These are phyloP conservation scores for Serpula lacrymans DNA, from an alignment of 768 basidiomycete genomes.

Conservation along the genomic window DNA sequence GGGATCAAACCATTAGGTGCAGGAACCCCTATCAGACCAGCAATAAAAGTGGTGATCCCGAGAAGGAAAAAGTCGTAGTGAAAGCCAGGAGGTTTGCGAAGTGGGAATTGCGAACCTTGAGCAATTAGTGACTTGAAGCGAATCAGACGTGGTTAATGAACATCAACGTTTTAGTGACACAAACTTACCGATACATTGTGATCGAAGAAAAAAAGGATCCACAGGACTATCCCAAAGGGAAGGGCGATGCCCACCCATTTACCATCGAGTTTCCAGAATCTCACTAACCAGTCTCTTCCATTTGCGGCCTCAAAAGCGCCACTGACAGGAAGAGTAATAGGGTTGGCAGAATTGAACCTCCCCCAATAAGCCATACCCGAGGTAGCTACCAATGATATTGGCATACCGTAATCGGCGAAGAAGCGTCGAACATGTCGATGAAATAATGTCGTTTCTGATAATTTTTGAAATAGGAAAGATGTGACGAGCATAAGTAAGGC, in stretches of 20 bases:
- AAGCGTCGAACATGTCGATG: slow-evolving; percentile 74
- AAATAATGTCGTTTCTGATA: slow-evolving; percentile 63
- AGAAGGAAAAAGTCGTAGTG: slow-evolving; percentile 90
- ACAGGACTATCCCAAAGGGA: slow-evolving; percentile 86
- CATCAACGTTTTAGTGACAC: not conserved
- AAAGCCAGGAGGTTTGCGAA: slow-evolving; percentile 87
- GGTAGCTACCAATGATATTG: slow-evolving; percentile 72
- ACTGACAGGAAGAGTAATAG: slow-evolving; percentile 64
- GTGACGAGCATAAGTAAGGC: slow-evolving; percentile 74
- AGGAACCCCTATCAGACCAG: slow-evolving; percentile 81
- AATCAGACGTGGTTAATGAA: slow-evolving; percentile 2
- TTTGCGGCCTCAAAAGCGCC: slow-evolving; percentile 68
- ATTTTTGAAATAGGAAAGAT: slow-evolving; percentile 68
- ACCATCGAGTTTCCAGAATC: slow-evolving; percentile 82
- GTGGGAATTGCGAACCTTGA: slow-evolving; percentile 83
- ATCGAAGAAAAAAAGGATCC: slow-evolving; percentile 93
- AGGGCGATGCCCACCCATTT: slow-evolving; percentile 90
- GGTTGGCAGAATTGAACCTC: slow-evolving; percentile 56
- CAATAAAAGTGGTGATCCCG: slow-evolving; percentile 85
- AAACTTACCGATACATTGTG: slow-evolving; percentile 83
- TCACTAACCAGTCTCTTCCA: slow-evolving; percentile 78
- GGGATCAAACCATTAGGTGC: slow-evolving; percentile 86
- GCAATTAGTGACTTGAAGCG: slow-evolving; percentile 77
- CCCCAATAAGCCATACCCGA: slow-evolving; percentile 90
- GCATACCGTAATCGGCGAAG: slow-evolving; percentile 88